phyloP scores from a whole-genome alignment of 768 basidiomycete species.

The Gymnopilus dilepis region DNA sequence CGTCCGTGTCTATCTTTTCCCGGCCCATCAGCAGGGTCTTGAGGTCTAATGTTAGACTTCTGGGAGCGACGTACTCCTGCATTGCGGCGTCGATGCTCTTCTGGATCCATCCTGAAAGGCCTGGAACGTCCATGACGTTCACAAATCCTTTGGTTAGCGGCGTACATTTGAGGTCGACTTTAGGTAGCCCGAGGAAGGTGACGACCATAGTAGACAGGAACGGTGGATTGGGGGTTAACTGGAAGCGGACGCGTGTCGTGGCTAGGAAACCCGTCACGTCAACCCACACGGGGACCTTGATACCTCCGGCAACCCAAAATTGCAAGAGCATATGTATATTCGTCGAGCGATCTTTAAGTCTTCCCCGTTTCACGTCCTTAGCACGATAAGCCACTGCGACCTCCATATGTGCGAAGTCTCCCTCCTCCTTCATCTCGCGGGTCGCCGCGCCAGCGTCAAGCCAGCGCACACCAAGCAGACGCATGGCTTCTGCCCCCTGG shows the following conservation, averaged over 20 bases:
- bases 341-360: conserved; percentile 47
- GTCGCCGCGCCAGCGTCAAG: conserved; percentile 38
- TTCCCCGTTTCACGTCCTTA: conserved; percentile 44
- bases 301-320: conserved; percentile 58
- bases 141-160: conserved; percentile 67
- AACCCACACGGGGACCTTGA: conserved; percentile 70
- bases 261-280: conserved; percentile 71
- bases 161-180: conserved; percentile 65
- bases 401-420: conserved; percentile 69
- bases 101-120: conserved; percentile 71
- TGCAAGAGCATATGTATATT: conserved; percentile 73
- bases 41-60: conserved; percentile 71
- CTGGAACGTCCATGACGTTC: conserved; percentile 80
- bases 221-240: conserved; percentile 75
- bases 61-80: conserved; percentile 70
- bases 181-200: conserved; percentile 74
- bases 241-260: conserved; percentile 67
- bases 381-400: conserved; percentile 72
- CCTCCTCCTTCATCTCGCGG: conserved; percentile 40
- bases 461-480: conserved; percentile 70
- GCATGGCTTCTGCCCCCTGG: conserved; percentile 69
- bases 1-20: conserved; percentile 67
- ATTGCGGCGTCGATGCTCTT: conserved; percentile 66
- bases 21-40: conserved; percentile 65
- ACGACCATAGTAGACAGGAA: conserved; percentile 55